Evolutionary conservation across 306 rosid genomes (phyloP), one percentile per base, ranked within the genome.

Genomic region (Quercus berberidifolia): DNA sequence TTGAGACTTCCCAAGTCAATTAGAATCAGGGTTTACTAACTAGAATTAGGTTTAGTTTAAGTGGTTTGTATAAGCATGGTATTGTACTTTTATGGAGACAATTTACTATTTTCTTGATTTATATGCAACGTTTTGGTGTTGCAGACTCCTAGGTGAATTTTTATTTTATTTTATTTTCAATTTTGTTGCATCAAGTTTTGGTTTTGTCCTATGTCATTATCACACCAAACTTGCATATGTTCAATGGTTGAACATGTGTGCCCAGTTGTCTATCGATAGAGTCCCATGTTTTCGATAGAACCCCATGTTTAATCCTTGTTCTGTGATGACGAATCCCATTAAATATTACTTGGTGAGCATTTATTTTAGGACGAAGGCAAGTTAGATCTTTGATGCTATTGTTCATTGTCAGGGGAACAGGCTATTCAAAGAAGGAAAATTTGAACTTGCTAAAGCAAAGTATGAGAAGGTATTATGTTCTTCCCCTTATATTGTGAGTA

Each of bases 391-490:
- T 67, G 76, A 49, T 81, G 75, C 65, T 83, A 35, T 68, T 68
- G 31, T 85, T 81, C 49, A 49, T 67, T 86, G 86, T 75, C 88
- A 95, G 98, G 99, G 99, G 54, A 96, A 96, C 89, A 91, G 96
- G 80, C 91, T 96, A 54, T 96, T 91, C 91, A 96, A 93, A 90
- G 98, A 96, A 87, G 96, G 96, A 81, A 96, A 93, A 75, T 91
- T 86, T 82, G 96, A 91, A 83, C 98, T 93, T 82, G 97, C 98
- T 25, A 96, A 93, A 89, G 97, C 97, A 74, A 96, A 96, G 85
- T 96, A 96, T 86, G 99, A 96, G 75, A 93, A 96, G 98, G 99
- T 90, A 89, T 63, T 6, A 35, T 55, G 55, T 20, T 77, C 14
- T 74, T 71, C 69, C 20, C 51, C 54, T 18, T 63, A 75, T 62